Evolutionary conservation across 306 rosid genomes (phyloP), one percentile per base, ranked within the genome.

Genomic region (Dalbergia cochinchinensis): DNA sequence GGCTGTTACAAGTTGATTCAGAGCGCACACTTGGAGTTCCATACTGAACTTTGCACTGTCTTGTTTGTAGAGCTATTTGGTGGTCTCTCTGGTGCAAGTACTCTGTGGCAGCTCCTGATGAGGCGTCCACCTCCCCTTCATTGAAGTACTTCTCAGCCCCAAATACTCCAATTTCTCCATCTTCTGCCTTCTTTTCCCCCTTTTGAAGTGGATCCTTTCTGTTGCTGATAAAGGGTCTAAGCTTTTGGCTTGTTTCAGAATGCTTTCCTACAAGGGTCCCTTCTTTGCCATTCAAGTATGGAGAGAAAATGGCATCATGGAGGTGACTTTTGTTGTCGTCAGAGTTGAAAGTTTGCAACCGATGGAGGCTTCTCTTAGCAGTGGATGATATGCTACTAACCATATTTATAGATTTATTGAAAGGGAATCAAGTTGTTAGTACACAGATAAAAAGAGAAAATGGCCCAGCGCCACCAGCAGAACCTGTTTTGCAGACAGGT

Each of bases 101-200:
- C 47, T 59, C 88, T 37, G 72, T 62, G 15, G 92, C 54, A 48
- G 54, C 54, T 48, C 57, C 78, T 83, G 16, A 13, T 37, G 90
- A 83, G 19, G 78, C 45, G 7, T 85, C 88, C 20, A 87, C 85
- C 35, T 85, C 85, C 47, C 45, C 85, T 50, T 83, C 97, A 69
- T 86, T 89, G 94, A 95, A 95, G 91, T 95, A 95, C 67, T 91
- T 95, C 58, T 91, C 98, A 48, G 99, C 99, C 19, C 90, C 88
- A 66, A 95, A 95, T 0, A 95, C 96, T 81, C 97, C 99, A 31
- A 95, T 95, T 80, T 95, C 93, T 71, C 83, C 97, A 55, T 74
- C 90, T 1, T 89, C 86, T 69, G 86, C 91, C 78, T 84, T 86
- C 35, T 80, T 86, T 39, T 72, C 70, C 48, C 70, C 81, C 76